These are phyloP conservation scores for Ceratopteris richardii DNA, from an alignment of 75 land plant genomes.

Conservation along the genomic window DNA sequence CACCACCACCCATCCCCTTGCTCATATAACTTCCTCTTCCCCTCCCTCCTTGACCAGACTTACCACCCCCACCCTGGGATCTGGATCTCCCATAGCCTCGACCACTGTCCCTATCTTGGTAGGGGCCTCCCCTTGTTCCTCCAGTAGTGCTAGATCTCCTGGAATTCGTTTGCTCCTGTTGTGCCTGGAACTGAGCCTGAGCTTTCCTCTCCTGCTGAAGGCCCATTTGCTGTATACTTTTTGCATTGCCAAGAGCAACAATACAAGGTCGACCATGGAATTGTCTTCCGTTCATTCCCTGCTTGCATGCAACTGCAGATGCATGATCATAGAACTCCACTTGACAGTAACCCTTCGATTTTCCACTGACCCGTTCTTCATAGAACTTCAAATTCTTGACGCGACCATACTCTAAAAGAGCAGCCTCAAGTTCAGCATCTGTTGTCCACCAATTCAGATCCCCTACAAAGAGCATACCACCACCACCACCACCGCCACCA, in stretches of 20 bases:
- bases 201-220: constrained; percentile 18
- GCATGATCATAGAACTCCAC: constrained; percentile 75
- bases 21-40: constrained; percentile 33
- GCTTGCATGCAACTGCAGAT: constrained; percentile 71
- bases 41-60: constrained; percentile 20
- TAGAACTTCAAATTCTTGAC: constrained; percentile 79
- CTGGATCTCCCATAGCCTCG: constrained; percentile 29
- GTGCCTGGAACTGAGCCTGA: constrained; percentile 14
- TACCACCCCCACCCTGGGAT: constrained; percentile 14
- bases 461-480: constrained; percentile 59
- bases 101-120: constrained; percentile 11
- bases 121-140: constrained; percentile 4
- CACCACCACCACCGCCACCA: constrained; percentile 30
- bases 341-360: constrained; percentile 90
- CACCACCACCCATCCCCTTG: constrained; percentile 33
- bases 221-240: constrained; percentile 28
- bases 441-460: constrained; percentile 95
- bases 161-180: background rate
- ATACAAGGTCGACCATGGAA: constrained; percentile 86
- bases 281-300: constrained; percentile 70
- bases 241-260: constrained; percentile 63
- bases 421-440: constrained; percentile 81
- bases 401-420: constrained; percentile 63
- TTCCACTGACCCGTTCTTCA: constrained; percentile 91
- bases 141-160: background rate